These are phyloP conservation scores for Antitrichia curtipendula DNA, from an alignment of 225 moss, liverwort and hornwort genomes.

Conservation along the genomic window DNA sequence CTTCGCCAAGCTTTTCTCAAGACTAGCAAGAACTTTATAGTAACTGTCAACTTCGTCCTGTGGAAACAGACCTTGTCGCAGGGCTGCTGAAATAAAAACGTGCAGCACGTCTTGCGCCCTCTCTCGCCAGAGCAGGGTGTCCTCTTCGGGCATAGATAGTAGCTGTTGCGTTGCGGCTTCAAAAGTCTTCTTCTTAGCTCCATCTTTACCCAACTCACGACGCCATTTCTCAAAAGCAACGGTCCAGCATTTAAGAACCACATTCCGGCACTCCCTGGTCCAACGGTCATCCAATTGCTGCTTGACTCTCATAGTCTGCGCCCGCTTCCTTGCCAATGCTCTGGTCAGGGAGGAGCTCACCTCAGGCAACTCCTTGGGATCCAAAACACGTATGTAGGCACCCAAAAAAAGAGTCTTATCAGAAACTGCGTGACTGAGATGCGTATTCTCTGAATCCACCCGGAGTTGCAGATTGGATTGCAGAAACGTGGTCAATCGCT, in stretches of 20 bases:
- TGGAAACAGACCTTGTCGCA: constrained; percentile 44
- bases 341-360: constrained; percentile 23
- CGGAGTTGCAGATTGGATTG: constrained; percentile 37
- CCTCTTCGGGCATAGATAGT: constrained; percentile 25
- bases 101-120: constrained; percentile 28
- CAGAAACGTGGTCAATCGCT: constrained; percentile 32
- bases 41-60: constrained; percentile 38
- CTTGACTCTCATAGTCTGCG: constrained; percentile 45
- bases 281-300: constrained; percentile 45
- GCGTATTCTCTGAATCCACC: constrained; percentile 23
- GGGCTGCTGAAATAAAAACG: constrained; percentile 39
- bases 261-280: constrained; percentile 38
- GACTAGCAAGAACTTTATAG: constrained; percentile 25
- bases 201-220: constrained; percentile 49
- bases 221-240: constrained; percentile 47
- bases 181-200: constrained; percentile 32
- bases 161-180: constrained; percentile 33
- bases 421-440: constrained; percentile 33
- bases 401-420: constrained; percentile 44
- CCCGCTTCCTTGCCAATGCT: constrained; percentile 33
- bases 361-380: constrained; percentile 37
- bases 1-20: constrained; percentile 21
- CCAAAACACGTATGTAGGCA: constrained; percentile 26
- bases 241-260: constrained; percentile 48
- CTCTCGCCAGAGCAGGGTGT: constrained; percentile 17